Base-by-base conservation (phyloP, 2,329 filamentous ascomycete genomes). In the Fusarium irregulare region DNA sequence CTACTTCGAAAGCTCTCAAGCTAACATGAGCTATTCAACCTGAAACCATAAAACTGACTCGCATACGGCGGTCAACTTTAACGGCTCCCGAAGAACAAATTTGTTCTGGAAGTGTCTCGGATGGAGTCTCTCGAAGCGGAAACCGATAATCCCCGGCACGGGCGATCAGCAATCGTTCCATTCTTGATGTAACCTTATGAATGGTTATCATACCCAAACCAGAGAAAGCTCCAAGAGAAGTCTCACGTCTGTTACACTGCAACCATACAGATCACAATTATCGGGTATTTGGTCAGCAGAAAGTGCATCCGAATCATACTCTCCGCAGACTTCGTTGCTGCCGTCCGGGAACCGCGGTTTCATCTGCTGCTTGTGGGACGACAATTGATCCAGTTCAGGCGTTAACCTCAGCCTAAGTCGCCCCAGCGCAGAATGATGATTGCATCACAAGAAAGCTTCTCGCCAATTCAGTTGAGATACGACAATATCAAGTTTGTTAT, bases 311-410 rank as follows among this genome's bases (percentile, higher is more conserved):
- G 21, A 40, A 56, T 54, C 58, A 37, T 20, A 56, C 47, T 49
- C 28, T 42, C 18, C 37, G 23, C 37, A 37, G 34, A 37, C 10
- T n/a, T 3, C 9, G 18, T 37, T 67, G 67, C 32, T 27, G 50
- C 51, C 27, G 45, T 67, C 42, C 49, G 48, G 55, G 59, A 58
- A 57, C 62, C 49, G 62, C 28, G 11, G 72, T 74, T 74, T 74
- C 72, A 74, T 56, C 46, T 66, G 49, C 48, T 60, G 60, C 54
- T 64, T 56, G 57, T 55, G 47, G 56, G 63, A 63, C 57, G 51
- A 73, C 48, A 48, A 34, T 41, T 50, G 37, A 59, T 66, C 59
- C 30, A 51, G 51, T 60, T 28, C 12, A 41, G 49, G 49, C 34
- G 49, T 65, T 60, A 44, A 56, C 41, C 34, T 58, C 56, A 49